Evolutionary conservation across 495 filamentous ascomycete species (phyloP).

Genomic region (Massariosphaeria phaeospora): DNA sequence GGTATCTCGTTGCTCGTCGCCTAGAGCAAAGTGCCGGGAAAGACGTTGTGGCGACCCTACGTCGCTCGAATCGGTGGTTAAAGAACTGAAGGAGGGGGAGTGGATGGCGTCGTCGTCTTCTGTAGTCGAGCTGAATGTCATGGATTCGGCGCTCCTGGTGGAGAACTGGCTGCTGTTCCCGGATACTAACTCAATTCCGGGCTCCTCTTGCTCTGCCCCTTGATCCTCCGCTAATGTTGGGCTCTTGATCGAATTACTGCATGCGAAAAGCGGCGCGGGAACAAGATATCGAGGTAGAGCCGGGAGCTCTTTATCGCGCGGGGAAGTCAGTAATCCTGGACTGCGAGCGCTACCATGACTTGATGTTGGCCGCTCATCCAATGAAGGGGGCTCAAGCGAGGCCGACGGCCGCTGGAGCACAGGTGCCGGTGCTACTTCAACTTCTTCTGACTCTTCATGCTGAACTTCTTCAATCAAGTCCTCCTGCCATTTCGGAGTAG

Average conservation of each 20-base stretch:
- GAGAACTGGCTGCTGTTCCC: slow-evolving; percentile 26
- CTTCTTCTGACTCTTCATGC: not conserved
- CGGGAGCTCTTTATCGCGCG: slow-evolving; percentile 22
- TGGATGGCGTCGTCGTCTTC: slow-evolving; percentile 19
- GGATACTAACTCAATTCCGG: not conserved
- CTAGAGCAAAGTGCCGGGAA: slow-evolving; percentile 9
- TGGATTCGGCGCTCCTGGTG: slow-evolving; percentile 23
- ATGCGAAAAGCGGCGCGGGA: slow-evolving; percentile 28
- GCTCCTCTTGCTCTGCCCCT: not conserved
- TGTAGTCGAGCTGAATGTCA: slow-evolving; percentile 4
- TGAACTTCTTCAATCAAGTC: not conserved
- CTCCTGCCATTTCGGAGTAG: not conserved
- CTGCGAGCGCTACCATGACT: slow-evolving; percentile 13
- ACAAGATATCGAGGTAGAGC: slow-evolving; percentile 25
- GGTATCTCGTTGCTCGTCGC: no score
- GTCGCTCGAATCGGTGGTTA: slow-evolving; percentile 25
- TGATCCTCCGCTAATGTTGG: not conserved
- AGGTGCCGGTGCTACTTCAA: not conserved
- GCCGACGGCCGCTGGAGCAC: not conserved
- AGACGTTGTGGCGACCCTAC: slow-evolving; percentile 11
- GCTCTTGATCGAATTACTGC: not conserved
- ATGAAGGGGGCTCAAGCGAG: not conserved
- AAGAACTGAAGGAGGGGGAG: slow-evolving; percentile 28
- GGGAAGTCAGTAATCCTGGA: slow-evolving; percentile 1
- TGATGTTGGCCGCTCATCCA: slow-evolving; percentile 10